Conservation (phyloP, 352 stramenopile genomes). For the Achlya hypogyna region DNA sequence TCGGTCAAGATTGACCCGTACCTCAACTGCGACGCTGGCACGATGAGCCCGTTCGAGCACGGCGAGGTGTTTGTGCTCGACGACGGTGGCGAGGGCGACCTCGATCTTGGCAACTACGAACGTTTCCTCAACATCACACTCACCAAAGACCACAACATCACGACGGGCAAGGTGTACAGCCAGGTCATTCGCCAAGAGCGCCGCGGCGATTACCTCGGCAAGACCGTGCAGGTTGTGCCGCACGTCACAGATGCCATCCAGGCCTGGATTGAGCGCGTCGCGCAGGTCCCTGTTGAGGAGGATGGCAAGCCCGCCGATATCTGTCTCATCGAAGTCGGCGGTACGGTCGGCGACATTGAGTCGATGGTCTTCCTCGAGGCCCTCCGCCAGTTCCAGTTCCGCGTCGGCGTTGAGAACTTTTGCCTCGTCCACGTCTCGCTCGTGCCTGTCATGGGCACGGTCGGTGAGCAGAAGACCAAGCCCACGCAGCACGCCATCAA, state of each 20-base stretch:
- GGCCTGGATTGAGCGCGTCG: constrained; percentile 97
- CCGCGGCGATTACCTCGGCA: constrained; percentile 96
- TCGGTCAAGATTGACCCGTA: constrained; percentile 99
- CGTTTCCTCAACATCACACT: constrained; percentile 95
- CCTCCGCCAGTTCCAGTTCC: constrained; percentile 98
- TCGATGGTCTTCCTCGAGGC: constrained; percentile 99
- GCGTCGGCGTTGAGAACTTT: constrained; percentile 96
- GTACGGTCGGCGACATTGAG: constrained; percentile 99
- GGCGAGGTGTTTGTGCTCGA: constrained; percentile 97
- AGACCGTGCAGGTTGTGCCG: constrained; percentile 98
- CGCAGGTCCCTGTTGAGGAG: constrained; percentile 91
- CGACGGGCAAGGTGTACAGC: constrained; percentile 97
- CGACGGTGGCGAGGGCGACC: constrained; percentile 94
- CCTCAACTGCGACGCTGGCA: constrained; percentile 98
- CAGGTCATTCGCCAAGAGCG: constrained; percentile 95
- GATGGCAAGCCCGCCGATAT: constrained; percentile 83
- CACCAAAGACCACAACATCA: constrained; percentile 98
- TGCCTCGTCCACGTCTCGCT: constrained; percentile 99
- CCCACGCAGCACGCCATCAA: constrained; percentile 99
- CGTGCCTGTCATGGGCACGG: constrained; percentile 96
- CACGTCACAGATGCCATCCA: constrained; percentile 92
- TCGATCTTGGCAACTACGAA: constrained; percentile 99
- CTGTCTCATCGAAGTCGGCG: constrained; percentile 99
- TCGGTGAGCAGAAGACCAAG: constrained; percentile 99
- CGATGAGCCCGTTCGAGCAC: constrained; percentile 96